Conservation (phyloP, 768 basidiomycete genomes). For the Mycena belliarum region DNA sequence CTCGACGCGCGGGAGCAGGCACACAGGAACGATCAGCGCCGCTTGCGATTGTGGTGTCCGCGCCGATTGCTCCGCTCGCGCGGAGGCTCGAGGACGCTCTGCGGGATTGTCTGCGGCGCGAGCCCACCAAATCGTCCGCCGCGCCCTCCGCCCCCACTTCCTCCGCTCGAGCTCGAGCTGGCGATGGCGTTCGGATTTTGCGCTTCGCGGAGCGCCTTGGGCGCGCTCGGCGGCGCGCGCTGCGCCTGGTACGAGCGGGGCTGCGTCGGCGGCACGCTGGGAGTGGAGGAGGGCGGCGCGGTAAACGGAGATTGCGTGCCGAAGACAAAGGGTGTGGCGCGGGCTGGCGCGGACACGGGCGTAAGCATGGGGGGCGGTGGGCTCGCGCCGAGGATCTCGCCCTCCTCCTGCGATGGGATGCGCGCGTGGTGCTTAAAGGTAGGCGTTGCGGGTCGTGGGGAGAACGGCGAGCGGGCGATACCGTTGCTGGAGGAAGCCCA, state of each 20-base stretch:
- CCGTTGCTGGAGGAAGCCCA: no score
- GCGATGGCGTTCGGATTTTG: conserved; percentile 1
- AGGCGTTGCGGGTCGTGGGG: background rate
- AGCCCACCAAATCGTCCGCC: conserved; percentile 1
- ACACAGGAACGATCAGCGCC: background rate
- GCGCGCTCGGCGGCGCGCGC: conserved; percentile 20
- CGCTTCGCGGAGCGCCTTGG: conserved; percentile 22
- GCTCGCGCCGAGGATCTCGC: conserved; percentile 11
- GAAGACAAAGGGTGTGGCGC: background rate
- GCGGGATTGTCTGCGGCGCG: conserved; percentile 4
- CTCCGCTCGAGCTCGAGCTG: background rate
- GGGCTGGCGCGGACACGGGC: background rate
- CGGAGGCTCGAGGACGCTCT: background rate
- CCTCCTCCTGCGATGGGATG: conserved; percentile 13
- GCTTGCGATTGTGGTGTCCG: background rate
- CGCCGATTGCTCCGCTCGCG: background rate
- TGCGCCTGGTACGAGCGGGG: conserved; percentile 17
- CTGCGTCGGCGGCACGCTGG: conserved; percentile 22
- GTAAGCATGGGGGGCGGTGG: background rate
- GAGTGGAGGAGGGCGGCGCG: background rate
- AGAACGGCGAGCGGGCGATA: background rate
- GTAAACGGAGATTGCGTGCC: background rate
- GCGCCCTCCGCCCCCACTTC: background rate
- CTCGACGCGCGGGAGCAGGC: background rate
- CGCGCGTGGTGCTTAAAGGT: background rate